Base-by-base conservation (phyloP, 352 stramenopile species). In the Achlya hypogyna region DNA sequence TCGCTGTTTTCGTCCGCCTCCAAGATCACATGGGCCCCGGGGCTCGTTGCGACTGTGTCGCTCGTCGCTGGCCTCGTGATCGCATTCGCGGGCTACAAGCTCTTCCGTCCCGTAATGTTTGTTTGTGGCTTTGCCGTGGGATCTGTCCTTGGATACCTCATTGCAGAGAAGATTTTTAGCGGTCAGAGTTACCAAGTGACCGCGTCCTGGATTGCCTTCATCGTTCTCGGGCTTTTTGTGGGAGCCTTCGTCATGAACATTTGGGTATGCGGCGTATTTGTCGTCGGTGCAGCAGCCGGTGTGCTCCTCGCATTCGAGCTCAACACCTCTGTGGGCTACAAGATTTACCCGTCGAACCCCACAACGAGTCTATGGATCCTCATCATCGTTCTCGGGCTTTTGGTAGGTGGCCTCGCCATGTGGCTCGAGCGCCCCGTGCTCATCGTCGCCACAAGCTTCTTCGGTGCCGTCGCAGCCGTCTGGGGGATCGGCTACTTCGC, bases 201-300 rank as follows among this genome's bases (percentile, higher is more conserved):
- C 1, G 76, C 75, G 31, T 86, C 80, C 2, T 91, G 83, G 83
- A 80, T 90, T 70, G 78, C 74, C 53, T 91, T 91, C 72, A 74
- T 83, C 53, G 65, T 79, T 8, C 76, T 78, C 49, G 82, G 82
- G 1, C 63, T 91, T 28, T 9, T 88, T 5, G 62, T 79, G 22
- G 82, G 74, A 22, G 69, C 77, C 32, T 63, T 85, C 29, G 77
- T 75, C 63, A 74, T 88, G 42, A 80, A 78, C 34, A 56, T 87
- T 20, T 87, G 78, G 66, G 74, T 59, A 31, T 60, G 71, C 10
- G 79, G 81, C 38, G 71, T 89, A 64, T 86, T 86, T 71, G 69
- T 85, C 16, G 72, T 75, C 23, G 82, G 82, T 4, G 81, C 78
- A 0, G 74, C 81, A 12, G 79, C 71, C n/a, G 82, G 82, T 1